These are phyloP conservation scores for Sphagnum contortum DNA, from an alignment of 225 moss, liverwort and hornwort species.

Conservation along the genomic window DNA sequence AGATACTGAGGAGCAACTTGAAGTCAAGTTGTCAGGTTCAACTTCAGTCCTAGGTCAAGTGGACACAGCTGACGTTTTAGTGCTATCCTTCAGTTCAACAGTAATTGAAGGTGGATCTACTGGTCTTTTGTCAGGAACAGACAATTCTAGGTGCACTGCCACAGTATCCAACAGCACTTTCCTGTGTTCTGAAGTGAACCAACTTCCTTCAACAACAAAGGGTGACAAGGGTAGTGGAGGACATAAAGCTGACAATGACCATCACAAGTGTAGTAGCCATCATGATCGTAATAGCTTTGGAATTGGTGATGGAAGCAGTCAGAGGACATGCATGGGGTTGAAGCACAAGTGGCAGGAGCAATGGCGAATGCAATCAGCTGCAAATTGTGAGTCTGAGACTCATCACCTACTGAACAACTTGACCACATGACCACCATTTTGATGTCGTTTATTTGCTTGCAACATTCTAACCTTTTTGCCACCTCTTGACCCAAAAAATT, in stretches of 20 bases:
- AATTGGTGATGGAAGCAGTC: conserved; percentile 17
- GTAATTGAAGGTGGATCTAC: neutral
- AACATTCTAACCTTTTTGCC: no score
- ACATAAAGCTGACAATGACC: neutral
- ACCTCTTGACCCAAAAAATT: no score
- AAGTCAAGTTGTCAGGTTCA: neutral
- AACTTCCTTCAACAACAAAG: no score
- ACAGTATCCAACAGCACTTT: neutral
- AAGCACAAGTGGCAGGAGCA: conserved; percentile 51
- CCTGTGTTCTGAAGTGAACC: neutral
- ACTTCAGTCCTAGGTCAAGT: neutral
- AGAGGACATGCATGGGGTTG: conserved; percentile 47
- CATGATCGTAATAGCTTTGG: neutral
- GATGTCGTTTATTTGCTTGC: no score
- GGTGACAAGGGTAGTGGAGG: neutral
- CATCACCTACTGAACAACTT: neutral
- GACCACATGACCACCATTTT: no score
- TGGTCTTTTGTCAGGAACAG: neutral
- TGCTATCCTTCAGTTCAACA: neutral
- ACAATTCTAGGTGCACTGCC: neutral
- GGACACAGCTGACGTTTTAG: neutral
- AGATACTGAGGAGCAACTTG: neutral
- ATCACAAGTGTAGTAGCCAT: neutral
- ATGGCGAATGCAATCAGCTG: conserved; percentile 48
- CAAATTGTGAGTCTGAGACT: conserved; percentile 11